Percentiles rank a stretch among this genome's conserved stretches.
phyloP scores from a whole-genome alignment of 176 grass and related monocot species.

The Triticum turgidum region DNA sequence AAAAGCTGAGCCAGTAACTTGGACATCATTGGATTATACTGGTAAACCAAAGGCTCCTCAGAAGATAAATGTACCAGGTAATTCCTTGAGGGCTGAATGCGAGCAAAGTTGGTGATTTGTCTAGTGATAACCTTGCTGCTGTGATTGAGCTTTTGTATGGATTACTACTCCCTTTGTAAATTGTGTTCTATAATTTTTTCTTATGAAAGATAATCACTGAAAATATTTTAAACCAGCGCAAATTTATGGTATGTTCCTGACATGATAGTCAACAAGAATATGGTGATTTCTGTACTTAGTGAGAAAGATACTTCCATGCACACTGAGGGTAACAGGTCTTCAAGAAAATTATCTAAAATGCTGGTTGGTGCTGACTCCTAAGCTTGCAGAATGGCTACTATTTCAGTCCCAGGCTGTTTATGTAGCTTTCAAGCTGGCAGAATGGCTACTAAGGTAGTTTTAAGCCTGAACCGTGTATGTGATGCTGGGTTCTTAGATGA shows the following conservation, averaged over 20 bases:
- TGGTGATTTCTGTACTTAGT: not conserved
- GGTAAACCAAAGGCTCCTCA: slow-evolving; percentile 45
- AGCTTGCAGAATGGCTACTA: not conserved
- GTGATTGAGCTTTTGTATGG: not conserved
- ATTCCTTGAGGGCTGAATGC: not conserved
- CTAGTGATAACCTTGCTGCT: not conserved
- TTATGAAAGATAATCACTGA: not conserved
- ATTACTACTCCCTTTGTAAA: not conserved
- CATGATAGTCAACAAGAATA: slow-evolving; percentile 5
- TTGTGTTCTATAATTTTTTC: not conserved
- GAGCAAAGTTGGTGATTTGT: not conserved
- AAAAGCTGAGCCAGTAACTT: slow-evolving; percentile 67
- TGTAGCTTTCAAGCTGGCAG: not conserved
- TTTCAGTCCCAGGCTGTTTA: not conserved
- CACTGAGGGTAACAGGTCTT: not conserved
- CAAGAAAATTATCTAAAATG: not conserved
- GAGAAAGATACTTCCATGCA: not conserved
- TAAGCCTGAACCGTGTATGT: not conserved
- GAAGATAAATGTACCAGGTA: slow-evolving; percentile 57
- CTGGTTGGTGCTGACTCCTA: not conserved
- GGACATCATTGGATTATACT: slow-evolving; percentile 70
- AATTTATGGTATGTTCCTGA: not conserved
- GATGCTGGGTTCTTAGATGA: not conserved
- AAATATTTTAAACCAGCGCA: not conserved
- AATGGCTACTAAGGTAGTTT: not conserved